Evolutionary conservation across 176 grass and related monocot species (phyloP).

Genomic region (Carex kokanica): DNA sequence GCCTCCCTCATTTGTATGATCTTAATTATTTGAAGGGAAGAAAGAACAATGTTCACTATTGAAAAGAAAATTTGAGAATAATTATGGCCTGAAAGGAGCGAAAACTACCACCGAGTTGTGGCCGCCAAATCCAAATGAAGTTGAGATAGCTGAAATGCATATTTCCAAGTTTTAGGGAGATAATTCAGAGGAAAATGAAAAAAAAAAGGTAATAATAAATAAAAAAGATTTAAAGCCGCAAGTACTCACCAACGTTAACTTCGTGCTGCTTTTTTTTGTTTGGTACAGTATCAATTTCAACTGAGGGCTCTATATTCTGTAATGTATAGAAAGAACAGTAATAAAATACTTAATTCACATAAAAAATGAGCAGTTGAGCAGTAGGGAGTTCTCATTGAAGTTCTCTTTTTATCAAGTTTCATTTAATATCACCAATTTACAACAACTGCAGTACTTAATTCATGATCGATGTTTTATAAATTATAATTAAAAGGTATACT

Average conservation of each 20-base stretch:
- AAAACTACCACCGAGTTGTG: conserved; percentile 91
- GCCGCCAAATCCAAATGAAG: conserved; percentile 90
- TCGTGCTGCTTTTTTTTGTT: conserved; percentile 36
- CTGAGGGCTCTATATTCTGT: conserved; percentile 41
- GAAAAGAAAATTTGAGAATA: neutral
- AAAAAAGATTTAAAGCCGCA: neutral
- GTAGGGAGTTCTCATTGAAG: neutral
- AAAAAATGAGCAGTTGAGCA: neutral
- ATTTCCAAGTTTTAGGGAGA: neutral
- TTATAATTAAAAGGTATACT: conserved; percentile 5
- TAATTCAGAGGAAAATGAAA: neutral
- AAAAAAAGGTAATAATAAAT: neutral
- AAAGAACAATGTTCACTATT: neutral
- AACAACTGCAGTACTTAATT: neutral
- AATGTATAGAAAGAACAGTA: neutral
- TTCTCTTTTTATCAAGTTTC: neutral
- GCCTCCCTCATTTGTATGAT: neutral
- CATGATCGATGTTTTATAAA: neutral
- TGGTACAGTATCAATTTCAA: conserved; percentile 44
- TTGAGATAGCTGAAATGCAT: conserved; percentile 63
- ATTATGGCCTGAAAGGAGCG: conserved; percentile 75
- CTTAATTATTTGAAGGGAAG: neutral
- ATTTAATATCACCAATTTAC: neutral
- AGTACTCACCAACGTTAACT: conserved; percentile 45
- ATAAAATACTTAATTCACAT: neutral